Conservation (phyloP, 2,329 filamentous ascomycete genomes). For the Pseudocercospora eumusae region DNA sequence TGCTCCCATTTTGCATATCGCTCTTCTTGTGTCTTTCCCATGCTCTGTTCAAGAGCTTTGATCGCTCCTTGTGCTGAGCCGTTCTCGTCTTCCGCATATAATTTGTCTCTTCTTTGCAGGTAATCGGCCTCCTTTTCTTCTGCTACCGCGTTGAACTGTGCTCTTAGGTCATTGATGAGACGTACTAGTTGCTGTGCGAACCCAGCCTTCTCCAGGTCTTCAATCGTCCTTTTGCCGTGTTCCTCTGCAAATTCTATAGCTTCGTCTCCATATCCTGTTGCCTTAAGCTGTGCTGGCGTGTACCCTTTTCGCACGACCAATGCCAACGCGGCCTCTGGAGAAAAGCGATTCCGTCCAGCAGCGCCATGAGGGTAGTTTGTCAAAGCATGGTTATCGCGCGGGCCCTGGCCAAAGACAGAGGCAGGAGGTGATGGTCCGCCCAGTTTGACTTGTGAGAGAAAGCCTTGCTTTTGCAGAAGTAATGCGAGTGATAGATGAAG, state of each 20-base stretch:
- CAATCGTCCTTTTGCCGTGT: constrained; percentile 26
- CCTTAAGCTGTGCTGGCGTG: constrained; percentile 23
- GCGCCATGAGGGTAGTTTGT: constrained; percentile 33
- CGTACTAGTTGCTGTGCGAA: constrained; percentile 29
- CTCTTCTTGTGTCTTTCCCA: constrained; percentile 17
- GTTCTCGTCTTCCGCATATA: constrained; percentile 1
- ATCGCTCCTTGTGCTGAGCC: constrained; percentile 3
- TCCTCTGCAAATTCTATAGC: constrained; percentile 32
- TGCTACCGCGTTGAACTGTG: constrained; percentile 21
- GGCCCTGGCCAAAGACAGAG: constrained; percentile 36
- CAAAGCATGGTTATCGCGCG: constrained; percentile 35
- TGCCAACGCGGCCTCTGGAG: constrained; percentile 35
- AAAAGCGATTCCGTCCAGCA: constrained; percentile 27
- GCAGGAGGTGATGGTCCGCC: constrained; percentile 62
- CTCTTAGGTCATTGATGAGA: constrained; percentile 27
- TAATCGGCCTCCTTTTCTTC: constrained; percentile 23
- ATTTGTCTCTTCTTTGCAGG: constrained; percentile 13
- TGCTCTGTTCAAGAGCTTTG: constrained; percentile 13
- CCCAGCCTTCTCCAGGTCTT: constrained; percentile 33
- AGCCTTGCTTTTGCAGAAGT: constrained; percentile 78
- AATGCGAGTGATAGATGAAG: constrained; percentile 75
- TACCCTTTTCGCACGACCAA: constrained; percentile 30
- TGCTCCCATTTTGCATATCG: constrained; percentile 17
- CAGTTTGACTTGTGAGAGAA: constrained; percentile 77
- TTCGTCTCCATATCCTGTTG: constrained; percentile 30